A percentile compares a stretch with the other conserved stretches of the same genome.
Conservation (phyloP, 208 protist species). For the Acanthamoeba culbertsoni region DNA sequence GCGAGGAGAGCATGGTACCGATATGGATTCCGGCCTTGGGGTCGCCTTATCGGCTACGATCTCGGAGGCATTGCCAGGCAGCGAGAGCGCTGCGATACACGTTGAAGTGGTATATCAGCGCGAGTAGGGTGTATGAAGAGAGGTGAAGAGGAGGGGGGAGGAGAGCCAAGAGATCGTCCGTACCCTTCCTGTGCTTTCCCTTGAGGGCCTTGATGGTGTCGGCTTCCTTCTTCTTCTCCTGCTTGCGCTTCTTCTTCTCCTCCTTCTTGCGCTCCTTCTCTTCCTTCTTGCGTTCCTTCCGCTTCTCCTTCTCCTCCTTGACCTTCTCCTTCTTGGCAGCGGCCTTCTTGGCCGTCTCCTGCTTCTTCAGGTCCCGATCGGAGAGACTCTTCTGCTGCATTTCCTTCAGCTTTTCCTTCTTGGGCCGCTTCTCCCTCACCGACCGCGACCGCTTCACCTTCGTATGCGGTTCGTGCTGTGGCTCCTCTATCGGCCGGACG, state of each 20-base stretch:
- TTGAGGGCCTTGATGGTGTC: not conserved
- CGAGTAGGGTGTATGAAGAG: not conserved
- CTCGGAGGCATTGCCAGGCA: not conserved
- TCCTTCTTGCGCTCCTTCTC: conserved; percentile 1
- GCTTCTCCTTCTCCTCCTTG: conserved; percentile 21
- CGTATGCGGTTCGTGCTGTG: not conserved
- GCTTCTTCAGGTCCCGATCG: not conserved
- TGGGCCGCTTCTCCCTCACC: not conserved
- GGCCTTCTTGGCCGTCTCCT: not conserved
- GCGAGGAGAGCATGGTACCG: too few relatives aligned
- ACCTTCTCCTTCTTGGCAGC: not conserved
- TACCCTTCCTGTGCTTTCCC: not conserved
- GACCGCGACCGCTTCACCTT: not conserved
- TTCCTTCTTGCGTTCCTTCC: not conserved
- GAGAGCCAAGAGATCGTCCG: too few relatives aligned
- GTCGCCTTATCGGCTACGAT: not conserved
- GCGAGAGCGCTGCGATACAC: not conserved
- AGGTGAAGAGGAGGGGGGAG: not conserved
- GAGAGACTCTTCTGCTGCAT: not conserved
- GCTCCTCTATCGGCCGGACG: not conserved
- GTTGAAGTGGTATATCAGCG: not conserved
- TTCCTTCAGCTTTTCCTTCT: not conserved
- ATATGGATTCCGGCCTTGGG: not conserved
- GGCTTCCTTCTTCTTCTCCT: not conserved
- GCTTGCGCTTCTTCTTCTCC: not conserved